These are phyloP conservation scores for Serendipita sp. DNA, from an alignment of 768 basidiomycete species.

Conservation along the genomic window DNA sequence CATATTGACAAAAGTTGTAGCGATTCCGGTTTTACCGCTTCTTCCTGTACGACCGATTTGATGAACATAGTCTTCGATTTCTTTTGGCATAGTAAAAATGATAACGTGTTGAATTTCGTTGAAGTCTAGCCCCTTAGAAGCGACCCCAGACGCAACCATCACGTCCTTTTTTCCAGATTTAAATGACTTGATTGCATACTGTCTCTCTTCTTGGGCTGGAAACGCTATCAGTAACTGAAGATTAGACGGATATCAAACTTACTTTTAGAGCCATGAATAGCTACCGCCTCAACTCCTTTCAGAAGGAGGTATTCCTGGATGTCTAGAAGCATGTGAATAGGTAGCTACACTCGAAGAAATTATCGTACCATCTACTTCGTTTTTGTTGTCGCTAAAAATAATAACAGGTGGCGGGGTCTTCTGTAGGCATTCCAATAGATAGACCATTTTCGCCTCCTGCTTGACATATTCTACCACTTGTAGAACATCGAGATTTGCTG, in stretches of 20 bases:
- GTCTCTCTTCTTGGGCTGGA: constrained; percentile 91
- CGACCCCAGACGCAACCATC: constrained; percentile 97
- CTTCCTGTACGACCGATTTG: constrained; percentile 97
- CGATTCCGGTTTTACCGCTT: constrained; percentile 95
- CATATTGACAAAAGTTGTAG: constrained; percentile 98
- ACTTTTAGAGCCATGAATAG: constrained; percentile 98
- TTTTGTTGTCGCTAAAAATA: constrained; percentile 97
- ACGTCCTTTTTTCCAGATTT: constrained; percentile 96
- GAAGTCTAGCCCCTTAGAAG: constrained; percentile 96
- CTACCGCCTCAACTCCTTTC: constrained; percentile 96
- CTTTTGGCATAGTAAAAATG: constrained; percentile 98
- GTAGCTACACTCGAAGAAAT: background rate
- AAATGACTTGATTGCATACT: constrained; percentile 97
- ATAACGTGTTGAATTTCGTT: constrained; percentile 98
- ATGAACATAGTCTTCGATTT: constrained; percentile 99
- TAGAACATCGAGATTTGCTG: constrained; percentile 89
- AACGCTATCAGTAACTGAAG: background rate
- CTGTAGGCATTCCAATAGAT: constrained; percentile 89
- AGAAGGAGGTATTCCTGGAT: constrained; percentile 94
- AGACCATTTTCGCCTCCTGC: constrained; percentile 99
- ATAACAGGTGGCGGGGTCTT: constrained; percentile 98
- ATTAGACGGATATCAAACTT: constrained; percentile 16
- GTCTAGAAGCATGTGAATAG: constrained; percentile 33
- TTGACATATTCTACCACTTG: constrained; percentile 98
- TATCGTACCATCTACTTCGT: constrained; percentile 88